Conservation (phyloP, 768 basidiomycete species). For the Omphalotus guepiniiformis region DNA sequence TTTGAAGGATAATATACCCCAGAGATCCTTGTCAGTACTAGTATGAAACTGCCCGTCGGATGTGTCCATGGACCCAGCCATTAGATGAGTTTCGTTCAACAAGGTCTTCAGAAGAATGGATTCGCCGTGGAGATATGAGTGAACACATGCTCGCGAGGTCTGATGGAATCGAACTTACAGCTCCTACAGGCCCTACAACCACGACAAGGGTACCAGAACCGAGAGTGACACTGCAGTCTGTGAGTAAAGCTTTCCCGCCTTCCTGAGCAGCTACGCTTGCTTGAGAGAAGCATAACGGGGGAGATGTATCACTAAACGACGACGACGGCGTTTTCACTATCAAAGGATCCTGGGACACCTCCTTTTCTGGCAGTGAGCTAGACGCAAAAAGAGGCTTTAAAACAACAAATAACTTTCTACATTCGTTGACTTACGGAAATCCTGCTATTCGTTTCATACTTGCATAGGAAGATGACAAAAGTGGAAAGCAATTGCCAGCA, state of each 20-base stretch:
- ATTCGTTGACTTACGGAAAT: not conserved
- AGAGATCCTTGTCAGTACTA: too few species aligned
- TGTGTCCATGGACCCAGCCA: conserved; percentile 3
- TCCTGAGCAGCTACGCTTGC: not conserved
- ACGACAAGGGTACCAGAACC: not conserved
- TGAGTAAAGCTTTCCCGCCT: conserved; percentile 4
- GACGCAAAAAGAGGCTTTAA: not conserved
- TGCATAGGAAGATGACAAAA: conserved; percentile 6
- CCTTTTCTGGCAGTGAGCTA: conserved; percentile 1
- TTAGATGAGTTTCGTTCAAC: not conserved
- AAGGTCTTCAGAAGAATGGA: conserved; percentile 1
- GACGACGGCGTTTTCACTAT: too few species aligned
- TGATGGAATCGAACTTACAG: not conserved
- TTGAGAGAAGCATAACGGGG: too few species aligned
- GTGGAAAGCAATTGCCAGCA: conserved; percentile 7
- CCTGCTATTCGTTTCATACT: conserved; percentile 8
- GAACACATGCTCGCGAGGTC: too few species aligned
- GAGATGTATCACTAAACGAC: too few species aligned
- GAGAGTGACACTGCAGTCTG: conserved; percentile 1
- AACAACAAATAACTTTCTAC: too few species aligned
- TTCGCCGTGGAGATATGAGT: too few species aligned
- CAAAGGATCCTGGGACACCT: too few species aligned
- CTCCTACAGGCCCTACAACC: conserved; percentile 3
- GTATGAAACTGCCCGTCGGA: too few species aligned
- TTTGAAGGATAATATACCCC: too few species aligned